Evolutionary conservation across 225 moss, liverwort and hornwort species (phyloP).

Genomic region (Physcomitrium patens): DNA sequence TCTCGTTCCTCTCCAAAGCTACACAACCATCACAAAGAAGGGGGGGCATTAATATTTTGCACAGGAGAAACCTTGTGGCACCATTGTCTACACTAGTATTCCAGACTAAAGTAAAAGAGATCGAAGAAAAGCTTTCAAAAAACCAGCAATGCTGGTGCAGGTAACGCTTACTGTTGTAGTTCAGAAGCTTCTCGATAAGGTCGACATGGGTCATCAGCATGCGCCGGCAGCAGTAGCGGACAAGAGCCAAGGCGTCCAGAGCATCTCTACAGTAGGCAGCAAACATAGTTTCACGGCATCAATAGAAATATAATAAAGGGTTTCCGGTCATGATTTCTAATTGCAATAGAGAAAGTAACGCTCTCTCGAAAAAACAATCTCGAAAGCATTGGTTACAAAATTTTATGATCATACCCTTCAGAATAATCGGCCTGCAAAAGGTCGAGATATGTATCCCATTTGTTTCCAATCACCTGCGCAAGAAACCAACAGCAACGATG

Average conservation of each 20-base stretch:
- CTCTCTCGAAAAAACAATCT: background rate
- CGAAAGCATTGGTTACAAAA: background rate
- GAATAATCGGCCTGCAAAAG: slow-evolving; percentile 94
- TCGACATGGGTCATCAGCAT: slow-evolving; percentile 99
- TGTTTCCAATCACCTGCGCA: slow-evolving; percentile 91
- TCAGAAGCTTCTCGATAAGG: slow-evolving; percentile 95
- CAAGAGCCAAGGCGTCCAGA: slow-evolving; percentile 81
- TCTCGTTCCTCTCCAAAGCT: slow-evolving; percentile 58
- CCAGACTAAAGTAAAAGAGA: background rate
- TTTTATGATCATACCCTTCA: slow-evolving; percentile 63
- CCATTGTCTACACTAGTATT: too few species aligned
- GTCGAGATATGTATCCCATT: slow-evolving; percentile 94
- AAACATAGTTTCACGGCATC: background rate
- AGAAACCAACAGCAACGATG: slow-evolving; percentile 1
- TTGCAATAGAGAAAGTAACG: background rate
- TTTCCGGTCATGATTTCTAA: background rate
- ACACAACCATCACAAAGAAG: slow-evolving; percentile 21
- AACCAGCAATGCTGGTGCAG: background rate
- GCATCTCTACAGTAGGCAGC: slow-evolving; percentile 64
- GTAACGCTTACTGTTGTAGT: slow-evolving; percentile 78
- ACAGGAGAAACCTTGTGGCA: background rate
- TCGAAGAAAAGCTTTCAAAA: background rate
- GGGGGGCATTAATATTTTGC: slow-evolving; percentile 7
- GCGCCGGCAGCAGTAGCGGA: slow-evolving; percentile 91
- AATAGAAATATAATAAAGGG: background rate